Percentiles rank a stretch among this genome's conserved stretches.
These are phyloP conservation scores for Talaromyces pinophilus DNA, from an alignment of 2,329 filamentous ascomycete genomes.

Conservation along the genomic window DNA sequence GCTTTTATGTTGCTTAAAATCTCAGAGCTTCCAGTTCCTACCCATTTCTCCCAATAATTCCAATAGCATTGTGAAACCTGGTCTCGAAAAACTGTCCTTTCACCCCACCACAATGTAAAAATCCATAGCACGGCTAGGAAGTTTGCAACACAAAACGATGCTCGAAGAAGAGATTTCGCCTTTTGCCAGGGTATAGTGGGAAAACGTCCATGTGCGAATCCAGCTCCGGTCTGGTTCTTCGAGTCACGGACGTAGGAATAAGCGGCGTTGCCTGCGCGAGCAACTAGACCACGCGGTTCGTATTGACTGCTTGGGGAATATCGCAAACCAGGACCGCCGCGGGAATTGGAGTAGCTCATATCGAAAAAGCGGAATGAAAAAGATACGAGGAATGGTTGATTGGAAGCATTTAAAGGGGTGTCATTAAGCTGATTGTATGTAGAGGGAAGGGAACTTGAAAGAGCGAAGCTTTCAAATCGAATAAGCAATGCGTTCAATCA, in stretches of 20 bases:
- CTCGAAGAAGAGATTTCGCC: constrained; percentile 23
- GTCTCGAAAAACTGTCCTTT: constrained; percentile 73
- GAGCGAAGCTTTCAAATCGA: not conserved
- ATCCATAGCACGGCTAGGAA: constrained; percentile 73
- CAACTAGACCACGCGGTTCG: constrained; percentile 22
- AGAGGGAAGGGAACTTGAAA: not conserved
- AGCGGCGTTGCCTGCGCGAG: constrained; percentile 26
- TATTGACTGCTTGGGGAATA: constrained; percentile 27
- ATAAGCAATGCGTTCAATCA: not conserved
- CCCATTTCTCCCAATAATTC: constrained; percentile 91
- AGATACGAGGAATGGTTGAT: not conserved
- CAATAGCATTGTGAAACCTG: constrained; percentile 74
- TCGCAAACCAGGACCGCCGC: constrained; percentile 31
- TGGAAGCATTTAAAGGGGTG: not conserved
- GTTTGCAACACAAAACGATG: constrained; percentile 56
- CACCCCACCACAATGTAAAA: constrained; percentile 77
- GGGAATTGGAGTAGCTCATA: constrained; percentile 41
- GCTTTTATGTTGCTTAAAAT: constrained; percentile 9
- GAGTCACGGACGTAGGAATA: constrained; percentile 30
- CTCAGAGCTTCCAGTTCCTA: constrained; percentile 43
- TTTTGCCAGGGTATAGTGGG: constrained; percentile 25
- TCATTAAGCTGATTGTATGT: constrained; percentile 9
- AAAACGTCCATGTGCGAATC: constrained; percentile 20
- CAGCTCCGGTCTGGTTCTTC: constrained; percentile 23
- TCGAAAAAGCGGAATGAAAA: not conserved